These are phyloP conservation scores for Aspergillus sclerotioniger DNA, from an alignment of 495 filamentous ascomycete genomes.

Conservation along the genomic window DNA sequence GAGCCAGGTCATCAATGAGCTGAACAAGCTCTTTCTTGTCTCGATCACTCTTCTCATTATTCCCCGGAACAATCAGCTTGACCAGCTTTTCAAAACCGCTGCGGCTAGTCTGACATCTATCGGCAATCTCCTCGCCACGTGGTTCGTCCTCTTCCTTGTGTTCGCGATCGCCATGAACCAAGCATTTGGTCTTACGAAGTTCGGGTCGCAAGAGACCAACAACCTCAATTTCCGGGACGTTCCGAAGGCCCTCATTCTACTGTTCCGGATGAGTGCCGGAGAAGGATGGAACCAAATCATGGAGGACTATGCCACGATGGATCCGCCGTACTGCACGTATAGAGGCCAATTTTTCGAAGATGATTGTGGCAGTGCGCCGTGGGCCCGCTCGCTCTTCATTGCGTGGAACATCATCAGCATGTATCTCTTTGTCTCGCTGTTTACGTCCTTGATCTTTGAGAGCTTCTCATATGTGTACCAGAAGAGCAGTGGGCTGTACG, in stretches of 20 bases:
- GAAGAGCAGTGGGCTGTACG: constrained; percentile 73
- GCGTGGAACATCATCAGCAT: constrained; percentile 99
- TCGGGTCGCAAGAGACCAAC: constrained; percentile 65
- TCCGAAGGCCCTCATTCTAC: constrained; percentile 86
- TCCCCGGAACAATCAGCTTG: constrained; percentile 92
- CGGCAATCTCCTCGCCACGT: constrained; percentile 89
- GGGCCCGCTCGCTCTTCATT: constrained; percentile 87
- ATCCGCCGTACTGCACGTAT: constrained; percentile 71
- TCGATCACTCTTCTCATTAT: constrained; percentile 89
- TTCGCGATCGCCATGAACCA: constrained; percentile 97
- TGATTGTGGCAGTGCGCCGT: constrained; percentile 86
- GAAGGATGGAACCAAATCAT: constrained; percentile 97
- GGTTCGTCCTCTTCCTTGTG: constrained; percentile 94
- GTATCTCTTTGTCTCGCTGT: constrained; percentile 99
- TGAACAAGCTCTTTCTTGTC: constrained; percentile 93
- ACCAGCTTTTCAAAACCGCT: constrained; percentile 98
- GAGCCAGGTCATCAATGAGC: constrained; percentile 62
- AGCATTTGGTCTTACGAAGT: constrained; percentile 91
- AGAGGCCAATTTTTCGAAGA: constrained; percentile 68
- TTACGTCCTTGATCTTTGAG: constrained; percentile 98
- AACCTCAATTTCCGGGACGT: constrained; percentile 95
- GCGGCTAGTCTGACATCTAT: constrained; percentile 92
- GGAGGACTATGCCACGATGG: constrained; percentile 87
- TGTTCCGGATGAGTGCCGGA: constrained; percentile 88
- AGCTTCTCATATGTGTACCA: constrained; percentile 99